These are phyloP conservation scores for Ceratobasidium sp. DNA, from an alignment of 1,284 basidiomycete genomes.

Conservation along the genomic window DNA sequence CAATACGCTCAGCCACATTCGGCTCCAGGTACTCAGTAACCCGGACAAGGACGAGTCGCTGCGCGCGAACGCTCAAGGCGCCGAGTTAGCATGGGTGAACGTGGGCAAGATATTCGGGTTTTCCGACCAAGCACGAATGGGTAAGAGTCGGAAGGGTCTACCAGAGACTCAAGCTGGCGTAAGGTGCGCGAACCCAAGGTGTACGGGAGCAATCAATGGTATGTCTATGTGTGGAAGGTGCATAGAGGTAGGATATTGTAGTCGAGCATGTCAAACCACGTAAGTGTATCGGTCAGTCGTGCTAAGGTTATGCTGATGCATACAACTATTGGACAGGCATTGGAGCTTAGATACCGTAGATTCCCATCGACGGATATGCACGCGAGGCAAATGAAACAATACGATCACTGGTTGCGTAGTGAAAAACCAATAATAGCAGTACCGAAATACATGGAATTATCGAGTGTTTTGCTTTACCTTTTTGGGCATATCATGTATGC, in stretches of 20 bases:
- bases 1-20: neutral
- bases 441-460: no score
- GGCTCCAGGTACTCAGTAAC: neutral
- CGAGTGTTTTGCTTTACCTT: no score
- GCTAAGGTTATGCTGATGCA: no score
- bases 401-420: no score
- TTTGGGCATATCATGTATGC: no score
- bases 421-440: no score
- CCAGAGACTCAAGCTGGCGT: neutral
- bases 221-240: neutral
- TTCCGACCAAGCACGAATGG: neutral
- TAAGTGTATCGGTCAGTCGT: no score
- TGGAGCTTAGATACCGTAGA: no score
- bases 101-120: constrained; percentile 22
- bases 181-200: constrained; percentile 1
- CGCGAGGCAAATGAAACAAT: no score
- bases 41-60: neutral
- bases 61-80: neutral
- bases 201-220: neutral
- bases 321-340: no score
- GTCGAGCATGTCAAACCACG: neutral
- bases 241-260: neutral
- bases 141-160: neutral
- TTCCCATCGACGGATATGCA: no score
- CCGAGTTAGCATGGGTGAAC: constrained; percentile 17